Percentiles rank a stretch among this genome's conserved stretches.
These are phyloP conservation scores for Paramecium primaurelia DNA, from an alignment of 73 alveolate species.

Conservation along the genomic window DNA sequence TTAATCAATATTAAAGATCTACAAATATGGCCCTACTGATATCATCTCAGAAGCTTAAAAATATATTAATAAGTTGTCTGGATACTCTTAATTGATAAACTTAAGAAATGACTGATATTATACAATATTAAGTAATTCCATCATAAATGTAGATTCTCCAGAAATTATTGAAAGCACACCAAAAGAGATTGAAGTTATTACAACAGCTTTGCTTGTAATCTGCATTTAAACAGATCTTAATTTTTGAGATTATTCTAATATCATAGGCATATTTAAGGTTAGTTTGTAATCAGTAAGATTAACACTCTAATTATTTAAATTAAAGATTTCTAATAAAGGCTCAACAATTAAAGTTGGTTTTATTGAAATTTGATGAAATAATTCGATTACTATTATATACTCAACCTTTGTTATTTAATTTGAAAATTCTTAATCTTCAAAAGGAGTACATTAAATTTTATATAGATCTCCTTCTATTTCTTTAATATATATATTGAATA, in stretches of 20 bases:
- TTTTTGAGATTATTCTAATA: not conserved
- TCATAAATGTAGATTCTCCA: not conserved
- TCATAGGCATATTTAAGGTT: not conserved
- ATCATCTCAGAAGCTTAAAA: not conserved
- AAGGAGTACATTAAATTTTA: not conserved
- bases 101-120: not conserved
- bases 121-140: not conserved
- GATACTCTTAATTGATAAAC: not conserved
- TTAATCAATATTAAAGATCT: not conserved
- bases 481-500: not conserved
- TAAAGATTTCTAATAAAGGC: not conserved
- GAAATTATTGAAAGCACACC: not conserved
- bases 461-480: not conserved
- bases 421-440: not conserved
- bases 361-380: not conserved
- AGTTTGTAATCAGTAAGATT: not conserved
- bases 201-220: not conserved
- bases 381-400: not conserved
- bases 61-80: not conserved
- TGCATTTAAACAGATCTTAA: not conserved
- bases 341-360: not conserved
- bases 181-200: not conserved
- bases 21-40: not conserved
- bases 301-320: not conserved
- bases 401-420: not conserved